Conservation (phyloP, 495 filamentous ascomycete species). For the Tuber indicum region DNA sequence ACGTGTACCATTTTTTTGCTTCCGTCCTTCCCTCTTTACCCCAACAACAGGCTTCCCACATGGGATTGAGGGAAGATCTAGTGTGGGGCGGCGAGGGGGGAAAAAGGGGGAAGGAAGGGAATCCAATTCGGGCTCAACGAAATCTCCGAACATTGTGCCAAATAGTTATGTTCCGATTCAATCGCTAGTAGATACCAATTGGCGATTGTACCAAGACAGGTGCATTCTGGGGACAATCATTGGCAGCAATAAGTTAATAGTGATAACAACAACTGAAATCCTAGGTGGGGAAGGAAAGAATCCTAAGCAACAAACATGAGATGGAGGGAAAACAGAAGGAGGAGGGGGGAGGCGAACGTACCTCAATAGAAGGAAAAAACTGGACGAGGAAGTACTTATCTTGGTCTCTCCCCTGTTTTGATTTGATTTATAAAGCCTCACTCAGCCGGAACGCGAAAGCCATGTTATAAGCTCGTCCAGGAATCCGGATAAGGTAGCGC, state of each 20-base stretch:
- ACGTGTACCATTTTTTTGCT: neutral
- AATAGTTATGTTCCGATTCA: neutral
- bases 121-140: neutral
- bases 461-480: constrained; percentile 16
- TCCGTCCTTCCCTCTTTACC: neutral
- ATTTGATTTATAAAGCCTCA: constrained; percentile 22
- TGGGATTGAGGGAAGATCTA: neutral
- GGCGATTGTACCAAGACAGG: neutral
- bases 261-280: neutral
- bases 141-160: neutral
- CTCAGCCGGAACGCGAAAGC: constrained; percentile 18
- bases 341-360: neutral
- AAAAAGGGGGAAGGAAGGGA: neutral
- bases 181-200: neutral
- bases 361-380: constrained; percentile 5
- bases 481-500: neutral
- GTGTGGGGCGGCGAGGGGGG: neutral
- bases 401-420: constrained; percentile 12
- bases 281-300: neutral
- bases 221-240: neutral
- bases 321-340: neutral
- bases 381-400: constrained; percentile 33
- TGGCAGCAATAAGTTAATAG: neutral
- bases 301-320: neutral
- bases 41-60: neutral